Conservation (phyloP, 257 asterid species). For the Lavandula angustifolia region DNA sequence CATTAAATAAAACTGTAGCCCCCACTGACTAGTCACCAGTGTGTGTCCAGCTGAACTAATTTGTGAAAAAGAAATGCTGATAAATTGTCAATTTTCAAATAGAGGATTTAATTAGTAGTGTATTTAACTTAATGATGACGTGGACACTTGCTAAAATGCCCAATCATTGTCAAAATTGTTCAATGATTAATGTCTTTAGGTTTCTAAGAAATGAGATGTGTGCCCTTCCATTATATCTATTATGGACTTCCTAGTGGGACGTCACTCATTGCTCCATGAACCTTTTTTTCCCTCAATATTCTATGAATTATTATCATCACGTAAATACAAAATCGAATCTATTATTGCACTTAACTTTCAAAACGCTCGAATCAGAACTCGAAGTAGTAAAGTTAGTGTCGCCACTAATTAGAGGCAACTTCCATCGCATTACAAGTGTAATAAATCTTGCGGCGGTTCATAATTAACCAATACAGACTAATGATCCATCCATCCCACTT, state of each 20-base stretch:
- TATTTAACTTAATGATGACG: constrained; percentile 34
- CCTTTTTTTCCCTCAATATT: not conserved
- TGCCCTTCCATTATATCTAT: constrained; percentile 22
- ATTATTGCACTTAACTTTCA: too few species aligned
- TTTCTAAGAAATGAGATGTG: constrained; percentile 16
- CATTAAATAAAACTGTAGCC: not conserved
- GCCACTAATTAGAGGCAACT: constrained; percentile 20
- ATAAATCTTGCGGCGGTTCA: constrained; percentile 24
- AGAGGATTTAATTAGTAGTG: constrained; percentile 5
- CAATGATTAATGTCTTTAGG: constrained; percentile 33
- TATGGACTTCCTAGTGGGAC: constrained; percentile 21
- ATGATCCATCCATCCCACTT: constrained; percentile 32
- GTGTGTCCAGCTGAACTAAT: constrained; percentile 28
- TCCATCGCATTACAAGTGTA: constrained; percentile 9
- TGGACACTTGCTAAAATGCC: constrained; percentile 34
- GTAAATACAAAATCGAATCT: too few species aligned
- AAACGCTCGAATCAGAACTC: constrained; percentile 22
- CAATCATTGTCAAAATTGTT: constrained; percentile 49
- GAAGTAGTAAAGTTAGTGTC: constrained; percentile 31
- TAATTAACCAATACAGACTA: constrained; percentile 17
- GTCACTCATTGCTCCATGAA: constrained; percentile 27
- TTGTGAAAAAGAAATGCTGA: constrained; percentile 20
- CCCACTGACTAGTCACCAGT: constrained; percentile 32
- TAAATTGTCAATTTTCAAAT: constrained; percentile 27
- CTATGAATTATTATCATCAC: not conserved